These are phyloP conservation scores for Diospyros lotus DNA, from an alignment of 148 eudicot genomes.

Conservation along the genomic window DNA sequence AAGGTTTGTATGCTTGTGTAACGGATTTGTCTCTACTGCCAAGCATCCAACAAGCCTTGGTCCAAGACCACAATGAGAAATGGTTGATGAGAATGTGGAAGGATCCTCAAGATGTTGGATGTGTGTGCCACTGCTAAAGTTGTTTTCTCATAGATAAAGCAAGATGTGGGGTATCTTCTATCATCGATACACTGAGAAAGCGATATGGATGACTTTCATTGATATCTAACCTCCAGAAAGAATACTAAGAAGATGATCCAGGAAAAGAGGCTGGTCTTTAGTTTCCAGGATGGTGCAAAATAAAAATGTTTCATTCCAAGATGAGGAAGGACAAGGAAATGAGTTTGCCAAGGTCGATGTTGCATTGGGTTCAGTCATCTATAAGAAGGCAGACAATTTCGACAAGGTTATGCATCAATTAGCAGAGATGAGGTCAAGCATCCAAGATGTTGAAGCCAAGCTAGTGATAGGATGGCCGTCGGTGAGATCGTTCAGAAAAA, in stretches of 20 bases:
- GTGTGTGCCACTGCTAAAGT: constrained; percentile 20
- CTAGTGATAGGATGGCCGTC: too few relatives aligned
- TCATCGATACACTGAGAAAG: constrained; percentile 14
- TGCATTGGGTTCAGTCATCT: neutral
- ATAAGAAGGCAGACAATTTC: constrained; percentile 10
- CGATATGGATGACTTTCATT: neutral
- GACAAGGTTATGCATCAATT: constrained; percentile 5
- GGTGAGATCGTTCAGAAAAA: too few relatives aligned
- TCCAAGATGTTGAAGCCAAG: constrained; percentile 20
- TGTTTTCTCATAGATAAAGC: constrained; percentile 15
- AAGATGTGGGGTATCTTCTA: constrained; percentile 13
- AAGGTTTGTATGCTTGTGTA: constrained; percentile 21
- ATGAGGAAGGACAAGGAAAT: neutral
- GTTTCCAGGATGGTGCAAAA: constrained; percentile 7
- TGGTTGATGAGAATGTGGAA: constrained; percentile 21
- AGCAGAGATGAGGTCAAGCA: constrained; percentile 4
- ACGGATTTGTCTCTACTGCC: constrained; percentile 34
- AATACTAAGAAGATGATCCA: constrained; percentile 7
- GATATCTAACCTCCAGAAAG: constrained; percentile 17
- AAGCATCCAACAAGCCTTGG: constrained; percentile 21
- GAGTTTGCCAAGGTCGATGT: constrained; percentile 18
- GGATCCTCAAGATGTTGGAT: constrained; percentile 19
- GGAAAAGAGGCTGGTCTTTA: constrained; percentile 15
- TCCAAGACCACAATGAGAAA: constrained; percentile 11
- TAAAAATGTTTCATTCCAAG: neutral